Conservation (phyloP, 2,329 filamentous ascomycete species). For the Xylariaceae sp. region DNA sequence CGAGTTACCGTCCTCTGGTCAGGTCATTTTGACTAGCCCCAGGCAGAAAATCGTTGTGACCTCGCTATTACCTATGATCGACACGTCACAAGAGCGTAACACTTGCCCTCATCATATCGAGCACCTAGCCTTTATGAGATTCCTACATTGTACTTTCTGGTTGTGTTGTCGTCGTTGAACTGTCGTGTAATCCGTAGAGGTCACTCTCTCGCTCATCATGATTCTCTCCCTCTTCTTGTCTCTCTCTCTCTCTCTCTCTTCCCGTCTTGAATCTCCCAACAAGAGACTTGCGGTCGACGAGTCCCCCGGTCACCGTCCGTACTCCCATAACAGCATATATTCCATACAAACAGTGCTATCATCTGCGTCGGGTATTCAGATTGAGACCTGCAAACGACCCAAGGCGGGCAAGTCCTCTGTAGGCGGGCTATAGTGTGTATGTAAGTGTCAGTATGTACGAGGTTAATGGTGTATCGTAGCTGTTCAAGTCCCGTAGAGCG, state of each 20-base stretch:
- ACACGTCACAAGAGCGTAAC: slow-evolving; percentile 7
- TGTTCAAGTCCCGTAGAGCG: no score
- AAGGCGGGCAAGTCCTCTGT: not conserved
- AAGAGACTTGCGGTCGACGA: not conserved
- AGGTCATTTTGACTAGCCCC: not conserved
- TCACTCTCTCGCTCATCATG: no score
- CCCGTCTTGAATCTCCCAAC: not conserved
- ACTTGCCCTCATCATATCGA: not conserved
- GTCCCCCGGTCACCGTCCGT: not conserved
- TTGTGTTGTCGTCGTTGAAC: not conserved
- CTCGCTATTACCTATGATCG: not conserved
- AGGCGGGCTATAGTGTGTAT: no score
- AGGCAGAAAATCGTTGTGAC: not conserved
- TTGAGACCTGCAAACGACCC: not conserved
- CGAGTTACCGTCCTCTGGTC: not conserved
- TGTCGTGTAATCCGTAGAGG: no score
- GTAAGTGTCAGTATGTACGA: no score
- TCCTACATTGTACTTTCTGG: not conserved
- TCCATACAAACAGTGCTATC: not conserved
- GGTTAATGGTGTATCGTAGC: no score
- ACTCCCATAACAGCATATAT: not conserved
- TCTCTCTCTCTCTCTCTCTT: not conserved
- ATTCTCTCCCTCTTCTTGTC: not conserved
- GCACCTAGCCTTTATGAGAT: not conserved
- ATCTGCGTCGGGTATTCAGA: not conserved